Evolutionary conservation across 2,329 filamentous ascomycete genomes (phyloP), one percentile per base, ranked within the genome.

Genomic region (Cercospora zeina): DNA sequence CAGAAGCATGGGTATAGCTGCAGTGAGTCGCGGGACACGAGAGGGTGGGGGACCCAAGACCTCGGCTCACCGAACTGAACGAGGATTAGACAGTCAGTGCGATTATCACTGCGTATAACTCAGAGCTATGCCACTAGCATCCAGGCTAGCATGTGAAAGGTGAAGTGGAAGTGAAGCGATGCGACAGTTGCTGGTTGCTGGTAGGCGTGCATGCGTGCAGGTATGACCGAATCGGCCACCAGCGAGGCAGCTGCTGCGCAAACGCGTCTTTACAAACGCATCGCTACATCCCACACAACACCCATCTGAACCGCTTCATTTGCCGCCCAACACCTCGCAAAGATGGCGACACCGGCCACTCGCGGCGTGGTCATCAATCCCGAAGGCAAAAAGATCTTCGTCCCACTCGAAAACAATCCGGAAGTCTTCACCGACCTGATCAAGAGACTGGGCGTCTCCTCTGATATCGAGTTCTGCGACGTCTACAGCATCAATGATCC

Each of bases 321-420:
- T 19, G 13, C 19, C 49, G 49, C 49, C 10, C 30, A 21, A 13
- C n/a, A 2, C 14, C 58, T 34, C 16, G 36, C 9, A 31, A 53
- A 51, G 51, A 63, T 49, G 54, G 68, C 65, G 62, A 51, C 65
- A 37, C 53, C 61, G 42, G 61, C 53, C 42, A 66, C 63, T 9
- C 68, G 62, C 9, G 71, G 70, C 58, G 70, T 72, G 36, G 64
- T 65, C 59, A 63, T 71, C 60, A 60, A 61, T 27, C 13, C 63
- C 5, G 61, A 56, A 13, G 71, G 71, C 67, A 72, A 69, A 39
- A 73, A 74, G 65, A 67, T 60, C 31, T 73, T 74, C 64, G 67
- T 71, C 45, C 69, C 66, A 5, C 65, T 71, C 73, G 82, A 86
- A 65, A 85, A 85, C 74, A 85, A 85, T 67, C 83, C 83, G 4